phyloP scores from a whole-genome alignment of 2,329 filamentous ascomycete species.

The Penicillium janthinellum region DNA sequence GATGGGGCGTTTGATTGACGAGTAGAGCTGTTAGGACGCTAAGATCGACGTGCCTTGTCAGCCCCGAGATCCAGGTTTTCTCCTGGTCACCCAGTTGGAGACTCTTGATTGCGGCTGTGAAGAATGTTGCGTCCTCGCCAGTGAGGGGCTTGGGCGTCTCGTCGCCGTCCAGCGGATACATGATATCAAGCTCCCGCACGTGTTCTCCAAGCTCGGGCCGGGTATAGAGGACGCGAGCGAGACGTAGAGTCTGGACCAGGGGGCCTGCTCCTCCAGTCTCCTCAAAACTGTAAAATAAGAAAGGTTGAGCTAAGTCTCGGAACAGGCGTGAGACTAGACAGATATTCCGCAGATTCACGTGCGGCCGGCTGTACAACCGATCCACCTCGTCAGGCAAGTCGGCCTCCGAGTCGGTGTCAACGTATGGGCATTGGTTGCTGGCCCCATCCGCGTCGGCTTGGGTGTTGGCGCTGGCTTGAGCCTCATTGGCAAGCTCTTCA shows the following conservation, averaged over 20 bases:
- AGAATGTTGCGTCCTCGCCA: not conserved
- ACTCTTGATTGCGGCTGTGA: not conserved
- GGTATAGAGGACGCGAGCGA: not conserved
- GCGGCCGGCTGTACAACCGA: not conserved
- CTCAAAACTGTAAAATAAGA: not conserved
- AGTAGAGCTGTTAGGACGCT: not conserved
- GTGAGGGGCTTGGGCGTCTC: not conserved
- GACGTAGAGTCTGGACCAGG: not conserved
- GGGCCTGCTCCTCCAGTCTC: not conserved
- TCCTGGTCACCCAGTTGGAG: not conserved
- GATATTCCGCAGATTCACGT: not conserved
- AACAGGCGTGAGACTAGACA: not conserved
- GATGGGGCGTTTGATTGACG: not conserved
- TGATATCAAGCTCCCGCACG: not conserved
- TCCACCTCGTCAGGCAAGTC: too few relatives aligned
- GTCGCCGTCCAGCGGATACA: not conserved
- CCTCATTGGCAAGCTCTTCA: not conserved
- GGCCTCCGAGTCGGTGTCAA: too few relatives aligned
- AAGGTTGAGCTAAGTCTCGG: not conserved
- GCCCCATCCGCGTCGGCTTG: not conserved
- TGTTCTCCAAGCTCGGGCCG: not conserved
- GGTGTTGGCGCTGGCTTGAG: not conserved
- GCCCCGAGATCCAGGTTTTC: not conserved
- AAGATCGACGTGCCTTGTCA: not conserved
- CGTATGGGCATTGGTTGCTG: not conserved